Evolutionary conservation across 139 green algal genomes (phyloP).

Genomic region (Chlorella ohadii): DNA sequence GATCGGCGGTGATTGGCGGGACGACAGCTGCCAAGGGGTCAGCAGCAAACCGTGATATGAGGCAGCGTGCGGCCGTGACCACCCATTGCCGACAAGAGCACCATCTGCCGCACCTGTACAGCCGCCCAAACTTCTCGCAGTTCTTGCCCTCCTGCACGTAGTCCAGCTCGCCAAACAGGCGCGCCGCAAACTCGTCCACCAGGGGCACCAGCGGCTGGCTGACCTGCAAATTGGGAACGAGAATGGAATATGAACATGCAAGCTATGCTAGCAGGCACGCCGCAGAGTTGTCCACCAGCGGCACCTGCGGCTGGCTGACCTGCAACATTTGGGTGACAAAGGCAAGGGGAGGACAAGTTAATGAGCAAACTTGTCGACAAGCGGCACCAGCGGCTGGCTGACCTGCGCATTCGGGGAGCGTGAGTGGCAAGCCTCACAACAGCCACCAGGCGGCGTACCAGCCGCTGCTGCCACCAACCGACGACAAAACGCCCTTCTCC

Average conservation of each 20-base stretch:
- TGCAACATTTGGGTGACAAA: too few species aligned
- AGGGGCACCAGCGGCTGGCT: constrained; percentile 88
- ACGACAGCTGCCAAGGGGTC: too few species aligned
- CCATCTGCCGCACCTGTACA: constrained; percentile 75
- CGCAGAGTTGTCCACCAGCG: not conserved
- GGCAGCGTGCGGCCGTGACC: too few species aligned
- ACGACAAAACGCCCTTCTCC: too few species aligned
- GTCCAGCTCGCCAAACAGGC: constrained; percentile 97
- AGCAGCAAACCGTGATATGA: too few species aligned
- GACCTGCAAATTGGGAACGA: constrained; percentile 27
- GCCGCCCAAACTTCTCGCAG: constrained; percentile 84
- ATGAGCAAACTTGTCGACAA: constrained; percentile 99
- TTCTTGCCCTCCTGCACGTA: constrained; percentile 92
- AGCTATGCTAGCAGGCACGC: not conserved
- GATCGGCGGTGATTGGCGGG: too few species aligned
- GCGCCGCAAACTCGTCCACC: constrained; percentile 95
- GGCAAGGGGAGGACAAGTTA: too few species aligned
- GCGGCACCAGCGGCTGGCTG: constrained; percentile 82
- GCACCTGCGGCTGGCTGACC: not conserved
- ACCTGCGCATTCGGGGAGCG: constrained; percentile 32
- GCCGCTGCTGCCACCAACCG: too few species aligned
- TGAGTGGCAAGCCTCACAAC: too few species aligned
- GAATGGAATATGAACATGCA: not conserved
- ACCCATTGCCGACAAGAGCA: too few species aligned
- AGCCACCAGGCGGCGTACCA: too few species aligned